These are phyloP conservation scores for Gracilaria vermiculophylla DNA, from an alignment of 23 red algal genomes.

Conservation along the genomic window DNA sequence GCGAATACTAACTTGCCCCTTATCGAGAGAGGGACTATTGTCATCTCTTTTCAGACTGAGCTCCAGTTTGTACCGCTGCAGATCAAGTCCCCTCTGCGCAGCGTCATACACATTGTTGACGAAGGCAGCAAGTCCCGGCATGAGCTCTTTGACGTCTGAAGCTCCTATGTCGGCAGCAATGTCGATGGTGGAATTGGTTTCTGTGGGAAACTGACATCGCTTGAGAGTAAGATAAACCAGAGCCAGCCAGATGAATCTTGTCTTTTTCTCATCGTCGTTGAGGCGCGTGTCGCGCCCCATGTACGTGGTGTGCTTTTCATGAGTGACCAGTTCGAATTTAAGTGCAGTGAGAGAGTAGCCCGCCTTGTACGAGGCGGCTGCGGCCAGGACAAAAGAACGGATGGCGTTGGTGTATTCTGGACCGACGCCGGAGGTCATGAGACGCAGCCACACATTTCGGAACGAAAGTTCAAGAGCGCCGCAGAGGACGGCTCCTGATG, in stretches of 20 bases:
- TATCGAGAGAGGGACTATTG: neutral
- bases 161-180: neutral
- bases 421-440: constrained; percentile 64
- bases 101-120: constrained; percentile 67
- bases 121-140: constrained; percentile 24
- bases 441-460: constrained; percentile 70
- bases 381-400: constrained; percentile 56
- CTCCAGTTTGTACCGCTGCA: constrained; percentile 65
- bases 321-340: constrained; percentile 45
- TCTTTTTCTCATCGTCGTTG: constrained; percentile 63
- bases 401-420: constrained; percentile 61
- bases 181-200: neutral
- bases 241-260: constrained; percentile 56
- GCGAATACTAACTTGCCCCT: constrained; percentile 37
- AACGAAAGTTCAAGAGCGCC: constrained; percentile 62
- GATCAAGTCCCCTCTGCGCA: constrained; percentile 49
- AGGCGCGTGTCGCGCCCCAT: constrained; percentile 47
- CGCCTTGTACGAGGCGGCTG: constrained; percentile 58
- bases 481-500: constrained; percentile 40
- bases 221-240: constrained; percentile 65
- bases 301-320: constrained; percentile 28
- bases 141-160: neutral
- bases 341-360: constrained; percentile 65
- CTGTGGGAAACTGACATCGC: constrained; percentile 19
- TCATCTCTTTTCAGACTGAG: constrained; percentile 41